Base-by-base conservation (phyloP, 257 asterid genomes). In the Nicotiana undulata region DNA sequence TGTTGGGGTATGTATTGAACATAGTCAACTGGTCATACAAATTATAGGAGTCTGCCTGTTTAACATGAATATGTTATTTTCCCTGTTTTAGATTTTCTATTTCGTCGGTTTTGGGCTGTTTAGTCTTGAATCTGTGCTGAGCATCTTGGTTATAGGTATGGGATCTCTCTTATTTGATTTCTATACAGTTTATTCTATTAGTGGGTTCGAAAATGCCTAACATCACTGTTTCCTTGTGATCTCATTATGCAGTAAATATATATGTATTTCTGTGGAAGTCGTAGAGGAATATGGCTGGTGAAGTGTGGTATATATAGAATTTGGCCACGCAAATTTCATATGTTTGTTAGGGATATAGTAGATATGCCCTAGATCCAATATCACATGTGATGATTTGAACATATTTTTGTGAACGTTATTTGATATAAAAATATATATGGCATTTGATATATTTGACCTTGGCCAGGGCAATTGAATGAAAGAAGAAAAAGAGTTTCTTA, bases 111-210 rank as follows among this genome's bases (percentile, higher is more conserved):
- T 95, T 7, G 98, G 97, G 56, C 89, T 95, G 17, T 96, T 96
- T 90, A 86, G 93, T 86, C 87, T 94, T 3, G 98, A 96, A 86
- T 87, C 98, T 22, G 90, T 92, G 44, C 88, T 96, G 83, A 96
- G 97, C 90, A 58, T 96, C 65, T 96, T 98, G 98, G 99, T 96
- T 84, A 90, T 96, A 95, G 99, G 98, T 95, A 22, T 9, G 16
- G 49, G 28, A 64, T 58, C 31, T 34, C 18, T 26, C 34, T 22
- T 29, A 63, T 28, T 63, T 63, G 11, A 13, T 4, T 10, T 28
- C 70, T 28, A 9, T 26, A 18, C 29, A 9, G 3, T 8, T 32
- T 32, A 32, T 32, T 32, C 37, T 4, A 5, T 32, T 5, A 5
- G 37, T 29, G 31, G 31, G 31, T 29, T 29, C 31, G 2, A 6